Evolutionary conservation across 805 yeast species (phyloP).

Genomic region (Metschnikowia chrysomelidarum): DNA sequence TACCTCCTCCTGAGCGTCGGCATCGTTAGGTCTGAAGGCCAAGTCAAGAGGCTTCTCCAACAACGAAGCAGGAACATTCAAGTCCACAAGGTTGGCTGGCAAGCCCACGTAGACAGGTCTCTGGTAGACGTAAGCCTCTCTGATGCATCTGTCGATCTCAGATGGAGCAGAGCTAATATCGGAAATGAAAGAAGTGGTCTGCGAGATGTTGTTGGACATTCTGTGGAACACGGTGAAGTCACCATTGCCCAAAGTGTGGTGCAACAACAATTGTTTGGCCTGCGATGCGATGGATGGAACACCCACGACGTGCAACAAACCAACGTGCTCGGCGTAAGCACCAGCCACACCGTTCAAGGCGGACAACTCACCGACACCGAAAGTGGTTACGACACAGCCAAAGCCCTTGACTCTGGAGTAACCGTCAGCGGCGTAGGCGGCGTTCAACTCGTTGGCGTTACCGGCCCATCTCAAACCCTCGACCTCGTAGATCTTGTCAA

Average conservation of each 20-base stretch:
- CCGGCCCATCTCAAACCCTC: conserved; percentile 86
- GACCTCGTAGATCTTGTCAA: conserved; percentile 73
- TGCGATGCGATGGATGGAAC: conserved; percentile 77
- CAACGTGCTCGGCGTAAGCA: conserved; percentile 86
- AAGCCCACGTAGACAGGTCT: conserved; percentile 82
- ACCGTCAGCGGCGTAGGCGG: conserved; percentile 88
- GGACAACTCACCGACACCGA: conserved; percentile 87
- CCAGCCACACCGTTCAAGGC: conserved; percentile 89
- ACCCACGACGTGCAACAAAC: conserved; percentile 81
- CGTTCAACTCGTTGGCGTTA: conserved; percentile 86
- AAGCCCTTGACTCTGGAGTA: conserved; percentile 79
- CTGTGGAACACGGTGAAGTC: conserved; percentile 75
- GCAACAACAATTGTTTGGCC: conserved; percentile 68
- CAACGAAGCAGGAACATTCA: conserved; percentile 52
- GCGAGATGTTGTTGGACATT: conserved; percentile 73
- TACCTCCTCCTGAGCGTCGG: conserved; percentile 63
- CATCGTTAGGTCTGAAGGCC: conserved; percentile 54
- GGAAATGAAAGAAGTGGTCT: conserved; percentile 61
- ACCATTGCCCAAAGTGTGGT: conserved; percentile 83
- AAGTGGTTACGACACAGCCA: conserved; percentile 75
- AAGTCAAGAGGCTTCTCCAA: conserved; percentile 67
- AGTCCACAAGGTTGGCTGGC: conserved; percentile 79
- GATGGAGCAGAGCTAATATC: conserved; percentile 65
- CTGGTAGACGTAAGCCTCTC: conserved; percentile 67
- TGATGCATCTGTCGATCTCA: conserved; percentile 70